A percentile compares a stretch with the other conserved stretches of the same genome.
Evolutionary conservation across 805 yeast genomes (phyloP).

Genomic region (Saccharomycopsis fibuligera): DNA sequence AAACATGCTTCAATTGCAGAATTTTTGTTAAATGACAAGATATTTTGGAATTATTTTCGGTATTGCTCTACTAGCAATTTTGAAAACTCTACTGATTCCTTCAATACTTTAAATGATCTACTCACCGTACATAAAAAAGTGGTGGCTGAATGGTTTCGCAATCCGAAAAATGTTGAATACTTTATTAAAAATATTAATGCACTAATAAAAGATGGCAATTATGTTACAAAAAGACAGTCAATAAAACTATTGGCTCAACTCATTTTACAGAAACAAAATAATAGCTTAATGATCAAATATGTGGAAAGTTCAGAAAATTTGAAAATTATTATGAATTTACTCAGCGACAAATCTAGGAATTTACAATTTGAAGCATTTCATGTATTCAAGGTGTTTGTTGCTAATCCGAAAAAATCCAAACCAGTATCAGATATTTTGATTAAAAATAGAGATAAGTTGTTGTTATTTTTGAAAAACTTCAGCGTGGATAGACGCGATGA

Average conservation of each 20-base stretch:
- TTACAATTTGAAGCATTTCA: constrained; percentile 88
- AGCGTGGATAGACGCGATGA: constrained; percentile 56
- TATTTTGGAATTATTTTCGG: constrained; percentile 77
- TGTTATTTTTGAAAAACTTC: constrained; percentile 62
- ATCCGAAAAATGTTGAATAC: constrained; percentile 39
- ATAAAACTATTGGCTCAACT: constrained; percentile 68
- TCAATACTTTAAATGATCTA: constrained; percentile 66
- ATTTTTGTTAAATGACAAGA: constrained; percentile 50
- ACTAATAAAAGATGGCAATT: constrained; percentile 69
- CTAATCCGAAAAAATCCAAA: constrained; percentile 85
- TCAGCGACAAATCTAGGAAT: constrained; percentile 85
- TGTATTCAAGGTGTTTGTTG: constrained; percentile 91
- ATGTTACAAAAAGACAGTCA: constrained; percentile 90
- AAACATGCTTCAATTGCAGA: constrained; percentile 66
- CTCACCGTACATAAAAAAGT: constrained; percentile 63
- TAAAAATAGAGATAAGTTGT: constrained; percentile 74
- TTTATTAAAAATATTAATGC: constrained; percentile 62
- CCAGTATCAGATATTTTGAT: constrained; percentile 73
- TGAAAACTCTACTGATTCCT: constrained; percentile 87
- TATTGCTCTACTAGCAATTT: constrained; percentile 72
- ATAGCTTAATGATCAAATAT: constrained; percentile 64
- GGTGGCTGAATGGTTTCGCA: constrained; percentile 62
- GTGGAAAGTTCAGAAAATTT: constrained; percentile 77
- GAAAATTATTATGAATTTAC: constrained; percentile 76
- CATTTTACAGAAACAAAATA: constrained; percentile 65